These are phyloP conservation scores for Metarhizium humberi DNA, from an alignment of 2,329 filamentous ascomycete species.

Conservation along the genomic window DNA sequence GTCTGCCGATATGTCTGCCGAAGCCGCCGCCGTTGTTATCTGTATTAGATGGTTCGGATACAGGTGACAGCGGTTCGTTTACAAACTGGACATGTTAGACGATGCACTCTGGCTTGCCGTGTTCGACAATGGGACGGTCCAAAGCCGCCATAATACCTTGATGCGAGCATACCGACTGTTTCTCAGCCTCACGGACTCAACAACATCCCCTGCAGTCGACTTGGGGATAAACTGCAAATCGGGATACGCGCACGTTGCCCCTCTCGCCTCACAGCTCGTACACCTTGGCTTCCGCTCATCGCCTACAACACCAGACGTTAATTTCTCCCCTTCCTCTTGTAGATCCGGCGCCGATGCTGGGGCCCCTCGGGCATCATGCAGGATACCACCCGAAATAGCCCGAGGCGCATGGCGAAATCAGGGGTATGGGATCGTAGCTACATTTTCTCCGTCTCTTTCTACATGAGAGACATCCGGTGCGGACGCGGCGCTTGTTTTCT, in stretches of 20 bases:
- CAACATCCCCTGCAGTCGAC: background rate
- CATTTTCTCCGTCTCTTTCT: conserved; percentile 12
- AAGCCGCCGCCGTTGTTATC: background rate
- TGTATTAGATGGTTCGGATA: background rate
- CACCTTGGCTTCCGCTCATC: conserved; percentile 13
- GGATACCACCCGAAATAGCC: no score
- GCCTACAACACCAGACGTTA: conserved; percentile 2
- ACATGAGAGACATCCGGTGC: conserved; percentile 12
- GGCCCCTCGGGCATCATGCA: no score
- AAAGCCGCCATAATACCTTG: background rate
- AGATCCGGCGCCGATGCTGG: no score
- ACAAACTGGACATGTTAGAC: conserved; percentile 1
- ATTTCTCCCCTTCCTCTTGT: no score
- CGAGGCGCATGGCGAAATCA: background rate
- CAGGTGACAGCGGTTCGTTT: conserved; percentile 1
- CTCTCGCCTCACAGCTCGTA: conserved; percentile 9
- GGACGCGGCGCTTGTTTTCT: conserved; percentile 11
- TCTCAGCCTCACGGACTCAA: background rate
- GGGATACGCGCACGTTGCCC: conserved; percentile 7
- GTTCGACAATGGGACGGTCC: background rate
- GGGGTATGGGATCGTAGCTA: background rate
- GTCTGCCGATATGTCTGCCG: background rate
- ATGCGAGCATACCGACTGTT: conserved; percentile 4
- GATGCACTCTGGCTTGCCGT: no score
- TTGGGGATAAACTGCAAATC: conserved; percentile 7